Percentiles rank a stretch among this genome's conserved stretches.
Evolutionary conservation across 2,329 filamentous ascomycete genomes (phyloP).

Genomic region (Diplodia intermedia): DNA sequence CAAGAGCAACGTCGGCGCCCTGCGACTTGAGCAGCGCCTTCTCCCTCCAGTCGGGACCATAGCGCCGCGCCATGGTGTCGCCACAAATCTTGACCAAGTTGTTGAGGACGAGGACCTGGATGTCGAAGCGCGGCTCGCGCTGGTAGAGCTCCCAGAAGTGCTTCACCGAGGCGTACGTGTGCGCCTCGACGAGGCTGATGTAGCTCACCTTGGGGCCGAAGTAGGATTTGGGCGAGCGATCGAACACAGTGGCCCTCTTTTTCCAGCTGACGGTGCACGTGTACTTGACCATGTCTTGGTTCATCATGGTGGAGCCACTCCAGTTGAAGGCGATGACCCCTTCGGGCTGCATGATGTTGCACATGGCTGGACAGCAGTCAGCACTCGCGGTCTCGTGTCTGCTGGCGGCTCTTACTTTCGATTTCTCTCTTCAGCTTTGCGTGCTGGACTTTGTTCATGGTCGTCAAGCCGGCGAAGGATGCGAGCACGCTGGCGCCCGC

Average conservation of each 20-base stretch:
- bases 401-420: conserved; percentile 2
- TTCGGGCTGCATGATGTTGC: background rate
- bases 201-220: background rate
- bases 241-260: background rate
- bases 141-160: conserved; percentile 17
- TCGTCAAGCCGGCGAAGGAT: background rate
- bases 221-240: background rate
- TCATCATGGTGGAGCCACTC: background rate
- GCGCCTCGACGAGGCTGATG: background rate
- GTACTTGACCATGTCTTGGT: background rate
- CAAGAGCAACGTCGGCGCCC: conserved; percentile 8
- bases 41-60: background rate
- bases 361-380: background rate
- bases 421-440: background rate
- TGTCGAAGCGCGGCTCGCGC: conserved; percentile 17
- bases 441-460: background rate
- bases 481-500: background rate
- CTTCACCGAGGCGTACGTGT: background rate
- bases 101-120: background rate
- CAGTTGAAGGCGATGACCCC: background rate
- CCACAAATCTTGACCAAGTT: background rate
- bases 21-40: conserved; percentile 2
- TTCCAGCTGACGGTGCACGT: background rate
- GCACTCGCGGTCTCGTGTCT: too few relatives aligned
- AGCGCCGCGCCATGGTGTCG: background rate